Percentiles rank a stretch among this genome's conserved stretches.
phyloP scores from a whole-genome alignment of 192 early-diverging fungal species.

The Diversispora epigaea region DNA sequence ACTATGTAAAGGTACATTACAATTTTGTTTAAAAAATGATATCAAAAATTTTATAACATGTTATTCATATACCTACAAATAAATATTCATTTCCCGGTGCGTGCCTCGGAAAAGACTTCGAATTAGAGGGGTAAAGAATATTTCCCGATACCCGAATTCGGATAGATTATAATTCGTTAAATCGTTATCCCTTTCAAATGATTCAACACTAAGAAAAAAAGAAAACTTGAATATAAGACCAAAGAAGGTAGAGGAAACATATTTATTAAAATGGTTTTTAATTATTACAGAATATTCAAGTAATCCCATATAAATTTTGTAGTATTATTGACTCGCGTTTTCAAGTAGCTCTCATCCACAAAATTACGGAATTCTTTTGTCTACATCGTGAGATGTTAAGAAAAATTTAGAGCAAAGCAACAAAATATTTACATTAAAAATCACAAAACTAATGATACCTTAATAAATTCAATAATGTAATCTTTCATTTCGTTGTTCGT shows the following conservation, averaged over 20 bases:
- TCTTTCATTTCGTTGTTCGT: slow-evolving; percentile 16
- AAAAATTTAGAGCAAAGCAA: background rate
- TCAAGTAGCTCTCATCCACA: slow-evolving; percentile 3
- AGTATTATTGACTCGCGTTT: background rate
- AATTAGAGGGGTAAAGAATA: background rate
- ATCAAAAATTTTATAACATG: background rate
- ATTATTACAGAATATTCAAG: background rate
- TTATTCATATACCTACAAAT: slow-evolving; percentile 22
- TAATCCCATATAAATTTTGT: slow-evolving; percentile 18
- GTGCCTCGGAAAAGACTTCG: background rate
- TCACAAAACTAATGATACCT: background rate
- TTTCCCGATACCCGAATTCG: slow-evolving; percentile 18
- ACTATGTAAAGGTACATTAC: slow-evolving; percentile 20
- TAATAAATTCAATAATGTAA: slow-evolving; percentile 8
- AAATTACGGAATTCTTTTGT: background rate
- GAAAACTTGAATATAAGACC: slow-evolving; percentile 1
- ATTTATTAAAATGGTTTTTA: slow-evolving; percentile 7
- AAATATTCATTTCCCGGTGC: background rate
- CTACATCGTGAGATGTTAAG: slow-evolving; percentile 7
- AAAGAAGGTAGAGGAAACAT: background rate
- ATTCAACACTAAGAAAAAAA: slow-evolving; percentile 13
- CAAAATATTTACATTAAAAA: slow-evolving; percentile 5
- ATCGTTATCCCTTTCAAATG: slow-evolving; percentile 12
- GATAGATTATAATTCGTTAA: background rate
- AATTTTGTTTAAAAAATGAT: slow-evolving; percentile 1